Evolutionary conservation across 768 basidiomycete genomes (phyloP).

Genomic region (Russula sp.): DNA sequence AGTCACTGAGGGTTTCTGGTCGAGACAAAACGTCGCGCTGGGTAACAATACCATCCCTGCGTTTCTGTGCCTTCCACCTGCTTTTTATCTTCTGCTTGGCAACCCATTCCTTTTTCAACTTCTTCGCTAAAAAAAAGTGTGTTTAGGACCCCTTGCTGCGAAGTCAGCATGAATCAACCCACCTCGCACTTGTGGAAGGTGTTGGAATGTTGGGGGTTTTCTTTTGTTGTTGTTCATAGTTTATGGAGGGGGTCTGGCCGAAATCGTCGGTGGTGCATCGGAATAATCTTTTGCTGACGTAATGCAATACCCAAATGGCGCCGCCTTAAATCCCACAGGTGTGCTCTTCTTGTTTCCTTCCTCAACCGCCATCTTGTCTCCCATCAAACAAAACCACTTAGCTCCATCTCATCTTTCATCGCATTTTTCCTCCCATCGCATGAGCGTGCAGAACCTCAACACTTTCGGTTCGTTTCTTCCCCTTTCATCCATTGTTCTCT

Average conservation of each 20-base stretch:
- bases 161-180: slow-evolving; percentile 13
- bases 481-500: slow-evolving; percentile 23
- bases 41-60: slow-evolving; percentile 36
- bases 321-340: slow-evolving; percentile 15
- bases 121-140: slow-evolving; percentile 48
- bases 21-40: slow-evolving; percentile 7
- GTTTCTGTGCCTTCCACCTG: slow-evolving; percentile 72
- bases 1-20: not conserved
- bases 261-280: slow-evolving; percentile 11
- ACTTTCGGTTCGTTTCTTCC: slow-evolving; percentile 54
- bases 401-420: slow-evolving; percentile 41
- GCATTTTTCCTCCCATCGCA: slow-evolving; percentile 58
- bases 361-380: slow-evolving; percentile 25
- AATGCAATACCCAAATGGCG: slow-evolving; percentile 1
- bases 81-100: slow-evolving; percentile 69
- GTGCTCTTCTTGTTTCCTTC: slow-evolving; percentile 26
- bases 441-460: slow-evolving; percentile 92
- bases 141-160: not conserved
- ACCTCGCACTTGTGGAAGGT: slow-evolving; percentile 63
- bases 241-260: not conserved
- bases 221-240: slow-evolving; percentile 39
- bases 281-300: slow-evolving; percentile 7
- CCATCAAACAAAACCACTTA: slow-evolving; percentile 33
- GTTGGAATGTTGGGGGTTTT: slow-evolving; percentile 64
- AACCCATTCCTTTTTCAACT: slow-evolving; percentile 77